Conservation (phyloP, 208 protist genomes). For the Acanthamoeba rhysodes region DNA sequence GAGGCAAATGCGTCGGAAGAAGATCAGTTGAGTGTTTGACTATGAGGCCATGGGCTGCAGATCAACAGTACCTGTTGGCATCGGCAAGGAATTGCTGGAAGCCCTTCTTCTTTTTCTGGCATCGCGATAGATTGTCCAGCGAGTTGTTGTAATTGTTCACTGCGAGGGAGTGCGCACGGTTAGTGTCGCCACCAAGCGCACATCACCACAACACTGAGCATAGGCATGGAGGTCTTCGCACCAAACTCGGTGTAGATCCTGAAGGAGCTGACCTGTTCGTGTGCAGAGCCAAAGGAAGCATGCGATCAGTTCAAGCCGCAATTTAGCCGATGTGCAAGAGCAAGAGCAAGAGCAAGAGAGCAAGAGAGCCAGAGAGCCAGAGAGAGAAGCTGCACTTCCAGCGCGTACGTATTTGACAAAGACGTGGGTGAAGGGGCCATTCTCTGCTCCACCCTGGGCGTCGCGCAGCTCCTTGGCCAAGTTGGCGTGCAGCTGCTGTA, state of each 20-base stretch:
- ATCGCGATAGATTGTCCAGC: background rate
- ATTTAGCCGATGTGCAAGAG: too few species aligned
- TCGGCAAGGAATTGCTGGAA: constrained; percentile 19
- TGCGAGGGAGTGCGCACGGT: background rate
- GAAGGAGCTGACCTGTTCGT: background rate
- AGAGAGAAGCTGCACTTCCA: too few species aligned
- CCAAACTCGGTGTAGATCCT: constrained; percentile 59
- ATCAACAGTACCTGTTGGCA: background rate
- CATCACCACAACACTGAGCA: too few species aligned
- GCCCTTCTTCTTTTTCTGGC: constrained; percentile 54
- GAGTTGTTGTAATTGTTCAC: constrained; percentile 69
- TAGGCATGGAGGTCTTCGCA: background rate
- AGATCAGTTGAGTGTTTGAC: background rate
- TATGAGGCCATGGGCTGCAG: background rate
- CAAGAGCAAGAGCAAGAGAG: background rate
- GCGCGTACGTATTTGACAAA: constrained; percentile 40
- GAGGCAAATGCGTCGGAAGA: background rate
- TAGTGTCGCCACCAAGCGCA: too few species aligned
- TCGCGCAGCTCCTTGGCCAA: background rate
- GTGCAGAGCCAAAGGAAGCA: too few species aligned
- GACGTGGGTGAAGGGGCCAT: constrained; percentile 27
- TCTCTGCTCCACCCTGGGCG: background rate
- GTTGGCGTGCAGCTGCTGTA: constrained; percentile 23
- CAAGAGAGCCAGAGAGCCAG: too few species aligned
- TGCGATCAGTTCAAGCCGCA: too few species aligned